These are phyloP conservation scores for Coniella lustricola DNA, from an alignment of 2,329 filamentous ascomycete genomes.

Conservation along the genomic window DNA sequence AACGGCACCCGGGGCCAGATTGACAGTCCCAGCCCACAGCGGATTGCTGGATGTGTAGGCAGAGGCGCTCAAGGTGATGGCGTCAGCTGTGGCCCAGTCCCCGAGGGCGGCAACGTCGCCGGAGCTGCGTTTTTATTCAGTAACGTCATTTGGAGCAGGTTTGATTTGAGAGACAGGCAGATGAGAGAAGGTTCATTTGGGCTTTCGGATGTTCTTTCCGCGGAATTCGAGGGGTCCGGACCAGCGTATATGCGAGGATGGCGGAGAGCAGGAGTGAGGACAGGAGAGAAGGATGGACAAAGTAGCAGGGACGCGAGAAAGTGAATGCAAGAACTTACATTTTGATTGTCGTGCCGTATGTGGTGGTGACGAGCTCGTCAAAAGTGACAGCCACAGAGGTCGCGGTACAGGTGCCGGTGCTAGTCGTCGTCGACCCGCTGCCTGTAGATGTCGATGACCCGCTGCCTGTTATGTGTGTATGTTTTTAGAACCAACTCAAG, in stretches of 20 bases:
- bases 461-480: not conserved
- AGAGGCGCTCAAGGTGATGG: slow-evolving; percentile 38
- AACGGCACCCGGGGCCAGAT: slow-evolving; percentile 36
- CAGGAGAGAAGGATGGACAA: not conserved
- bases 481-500: too few species aligned
- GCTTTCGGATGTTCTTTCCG: too few species aligned
- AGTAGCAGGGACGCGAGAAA: not conserved
- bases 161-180: too few species aligned
- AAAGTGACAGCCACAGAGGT: slow-evolving; percentile 22
- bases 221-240: too few species aligned
- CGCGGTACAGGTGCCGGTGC: slow-evolving; percentile 4
- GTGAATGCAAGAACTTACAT: slow-evolving; percentile 18
- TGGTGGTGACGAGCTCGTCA: slow-evolving; percentile 21
- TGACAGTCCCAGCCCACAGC: slow-evolving; percentile 42
- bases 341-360: slow-evolving; percentile 21
- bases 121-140: slow-evolving; percentile 9
- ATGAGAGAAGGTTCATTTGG: too few species aligned
- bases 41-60: slow-evolving; percentile 42
- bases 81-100: slow-evolving; percentile 39
- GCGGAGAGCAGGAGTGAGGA: not conserved
- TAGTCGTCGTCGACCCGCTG: slow-evolving; percentile 23
- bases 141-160: too few species aligned
- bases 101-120: slow-evolving; percentile 33
- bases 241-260: not conserved
- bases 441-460: not conserved